Conservation (phyloP, 2,329 filamentous ascomycete species). For the Remersonia thermophila region DNA sequence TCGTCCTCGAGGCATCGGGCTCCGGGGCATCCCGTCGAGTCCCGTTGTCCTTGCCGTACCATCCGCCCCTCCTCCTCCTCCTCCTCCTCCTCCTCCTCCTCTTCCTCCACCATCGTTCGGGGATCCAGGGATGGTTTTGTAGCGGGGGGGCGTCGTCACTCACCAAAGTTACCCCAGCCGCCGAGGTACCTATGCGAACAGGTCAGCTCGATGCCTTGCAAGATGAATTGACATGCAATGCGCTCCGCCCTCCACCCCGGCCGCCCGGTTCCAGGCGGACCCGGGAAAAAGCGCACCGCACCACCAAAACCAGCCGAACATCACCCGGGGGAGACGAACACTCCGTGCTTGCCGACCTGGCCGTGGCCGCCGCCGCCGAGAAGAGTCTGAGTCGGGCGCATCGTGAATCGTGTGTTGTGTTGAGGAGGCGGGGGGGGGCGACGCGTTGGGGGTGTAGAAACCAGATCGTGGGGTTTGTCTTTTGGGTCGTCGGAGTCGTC, state of each 20-base stretch:
- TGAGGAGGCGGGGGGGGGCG: constrained; percentile 16
- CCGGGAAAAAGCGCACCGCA: constrained; percentile 16
- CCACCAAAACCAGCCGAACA: not conserved
- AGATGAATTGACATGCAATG: constrained; percentile 1
- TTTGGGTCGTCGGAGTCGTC: constrained; percentile 3
- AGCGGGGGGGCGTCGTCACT: constrained; percentile 25
- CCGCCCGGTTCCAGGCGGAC: constrained; percentile 9
- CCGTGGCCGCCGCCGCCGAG: constrained; percentile 26
- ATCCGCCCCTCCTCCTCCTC: too few species aligned
- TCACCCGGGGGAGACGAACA: constrained; percentile 27
- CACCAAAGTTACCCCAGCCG: constrained; percentile 64
- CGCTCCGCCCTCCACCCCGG: too few species aligned
- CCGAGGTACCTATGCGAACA: constrained; percentile 51
- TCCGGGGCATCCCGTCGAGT: too few species aligned
- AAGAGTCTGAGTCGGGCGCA: constrained; percentile 36
- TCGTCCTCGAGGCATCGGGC: too few species aligned
- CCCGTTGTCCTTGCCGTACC: too few species aligned
- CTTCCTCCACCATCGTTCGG: too few species aligned
- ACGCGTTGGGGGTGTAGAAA: constrained; percentile 1
- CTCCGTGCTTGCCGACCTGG: constrained; percentile 31
- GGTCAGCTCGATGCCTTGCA: constrained; percentile 14
- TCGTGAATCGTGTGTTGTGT: constrained; percentile 23
- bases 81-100: too few species aligned
- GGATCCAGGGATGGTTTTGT: too few species aligned
- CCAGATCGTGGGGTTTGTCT: not conserved